A percentile compares a stretch with the other conserved stretches of the same genome.
These are phyloP conservation scores for Isabelozyma pseudorhagii DNA, from an alignment of 805 yeast genomes.

Conservation along the genomic window DNA sequence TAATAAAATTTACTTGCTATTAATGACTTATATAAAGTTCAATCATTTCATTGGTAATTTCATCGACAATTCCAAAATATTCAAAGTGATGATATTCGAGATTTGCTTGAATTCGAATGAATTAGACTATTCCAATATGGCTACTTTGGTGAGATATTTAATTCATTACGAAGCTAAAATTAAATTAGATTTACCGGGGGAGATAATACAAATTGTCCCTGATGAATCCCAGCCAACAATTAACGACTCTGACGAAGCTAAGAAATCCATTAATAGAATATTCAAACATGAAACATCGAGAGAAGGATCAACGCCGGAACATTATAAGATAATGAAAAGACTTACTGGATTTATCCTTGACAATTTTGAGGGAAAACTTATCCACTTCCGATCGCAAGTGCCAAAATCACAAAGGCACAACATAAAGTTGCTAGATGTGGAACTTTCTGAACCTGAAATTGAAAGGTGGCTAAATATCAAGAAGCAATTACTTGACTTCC, in stretches of 20 bases:
- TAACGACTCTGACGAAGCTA: neutral
- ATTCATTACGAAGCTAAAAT: conserved; percentile 10
- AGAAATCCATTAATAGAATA: neutral
- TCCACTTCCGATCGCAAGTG: conserved; percentile 3
- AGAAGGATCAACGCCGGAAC: conserved; percentile 8
- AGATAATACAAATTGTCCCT: neutral
- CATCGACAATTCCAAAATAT: conserved; percentile 1
- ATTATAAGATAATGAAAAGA: conserved; percentile 12
- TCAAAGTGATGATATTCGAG: conserved; percentile 1
- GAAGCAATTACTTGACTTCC: neutral
- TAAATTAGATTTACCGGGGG: conserved; percentile 10
- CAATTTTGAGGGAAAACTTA: conserved; percentile 12
- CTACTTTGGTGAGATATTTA: conserved; percentile 3
- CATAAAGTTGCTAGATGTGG: neutral
- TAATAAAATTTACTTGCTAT: neutral
- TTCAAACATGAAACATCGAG: conserved; percentile 2
- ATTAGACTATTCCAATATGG: neutral
- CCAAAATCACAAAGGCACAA: neutral
- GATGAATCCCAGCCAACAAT: neutral
- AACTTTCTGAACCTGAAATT: conserved; percentile 4
- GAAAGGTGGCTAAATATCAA: conserved; percentile 7
- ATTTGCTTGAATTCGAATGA: neutral
- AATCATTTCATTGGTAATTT: neutral
- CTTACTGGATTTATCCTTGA: conserved; percentile 7
- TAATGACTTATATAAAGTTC: neutral